Base-by-base conservation (phyloP, 257 asterid species). In the Primulina eburnea region DNA sequence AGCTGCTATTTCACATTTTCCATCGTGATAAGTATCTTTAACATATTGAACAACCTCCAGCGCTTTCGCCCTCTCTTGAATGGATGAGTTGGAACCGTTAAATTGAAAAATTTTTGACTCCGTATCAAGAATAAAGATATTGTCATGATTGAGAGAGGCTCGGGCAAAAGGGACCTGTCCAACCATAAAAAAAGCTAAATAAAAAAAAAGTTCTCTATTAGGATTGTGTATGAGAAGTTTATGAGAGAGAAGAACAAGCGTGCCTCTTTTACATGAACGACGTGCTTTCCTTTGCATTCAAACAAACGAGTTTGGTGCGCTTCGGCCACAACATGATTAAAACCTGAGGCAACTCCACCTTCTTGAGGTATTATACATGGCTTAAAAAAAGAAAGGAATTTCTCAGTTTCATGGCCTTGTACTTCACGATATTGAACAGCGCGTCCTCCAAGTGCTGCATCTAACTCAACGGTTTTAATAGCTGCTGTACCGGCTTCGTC, bases 11-110 rank as follows among this genome's bases (percentile, higher is more conserved):
- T 83, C 96, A 81, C 97, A 91, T 71, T 82, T 87, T 60, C 96
- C 97, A 34, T 78, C 82, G 76, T 91, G 96, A 72, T 82, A 86
- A 57, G 87, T 84, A 73, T 91, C 97, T 76, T 87, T 91, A 71
- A 91, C 72, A 73, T 87, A 91, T 81, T 91, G 90, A 78, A 91
- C 93, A 78, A 91, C 97, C 81, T 89, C 97, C 74, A 91, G 81
- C 62, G 96, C 95, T 78, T 89, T 91, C 69, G 96, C 97, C 80
- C 97, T 87, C 79, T 85, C 96, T 85, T 89, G 97, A 67, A 83
- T 87, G 40, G 82, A 78, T 62, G 97, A 83, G 76, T 87, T 89
- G 76, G 90, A 87, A 59, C 97, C 97, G 61, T 89, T 85, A 75
- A 91, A 91, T 77, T 87, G 94, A 69, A 84, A 91, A 61, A 91